Evolutionary conservation across 176 grass and related monocot genomes (phyloP).

Genomic region (Thinopyrum elongatum): DNA sequence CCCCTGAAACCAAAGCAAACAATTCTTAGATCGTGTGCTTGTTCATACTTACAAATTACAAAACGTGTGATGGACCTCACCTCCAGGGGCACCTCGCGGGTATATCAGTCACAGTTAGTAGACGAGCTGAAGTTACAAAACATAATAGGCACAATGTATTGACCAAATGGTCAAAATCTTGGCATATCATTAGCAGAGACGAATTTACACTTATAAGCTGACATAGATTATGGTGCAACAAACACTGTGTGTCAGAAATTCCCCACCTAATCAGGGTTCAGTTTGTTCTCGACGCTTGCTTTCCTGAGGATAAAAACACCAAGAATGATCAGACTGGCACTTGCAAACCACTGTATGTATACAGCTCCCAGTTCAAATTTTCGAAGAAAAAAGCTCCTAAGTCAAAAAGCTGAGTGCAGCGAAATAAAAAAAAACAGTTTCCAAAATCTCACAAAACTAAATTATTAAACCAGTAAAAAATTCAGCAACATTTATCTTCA

Average conservation of each 20-base stretch:
- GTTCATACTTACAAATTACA: background rate
- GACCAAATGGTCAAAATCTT: background rate
- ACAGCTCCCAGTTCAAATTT: background rate
- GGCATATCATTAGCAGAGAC: too few relatives aligned
- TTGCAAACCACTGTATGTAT: constrained; percentile 78
- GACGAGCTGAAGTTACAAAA: background rate
- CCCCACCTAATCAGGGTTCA: constrained; percentile 43
- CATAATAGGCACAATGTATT: too few relatives aligned
- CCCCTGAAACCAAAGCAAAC: background rate
- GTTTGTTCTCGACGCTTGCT: constrained; percentile 60
- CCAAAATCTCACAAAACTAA: background rate
- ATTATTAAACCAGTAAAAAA: background rate
- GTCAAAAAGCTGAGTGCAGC: background rate
- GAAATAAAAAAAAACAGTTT: background rate
- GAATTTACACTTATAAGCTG: too few relatives aligned
- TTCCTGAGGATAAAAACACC: constrained; percentile 76
- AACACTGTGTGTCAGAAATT: too few relatives aligned
- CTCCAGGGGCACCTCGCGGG: too few relatives aligned
- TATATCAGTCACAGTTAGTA: background rate
- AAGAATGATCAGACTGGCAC: constrained; percentile 68
- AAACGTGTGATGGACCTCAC: background rate
- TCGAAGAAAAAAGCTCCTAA: background rate
- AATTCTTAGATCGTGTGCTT: background rate
- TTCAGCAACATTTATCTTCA: background rate
- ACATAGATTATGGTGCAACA: background rate